Evolutionary conservation across 768 basidiomycete genomes (phyloP).

Genomic region (Mycena galopus): DNA sequence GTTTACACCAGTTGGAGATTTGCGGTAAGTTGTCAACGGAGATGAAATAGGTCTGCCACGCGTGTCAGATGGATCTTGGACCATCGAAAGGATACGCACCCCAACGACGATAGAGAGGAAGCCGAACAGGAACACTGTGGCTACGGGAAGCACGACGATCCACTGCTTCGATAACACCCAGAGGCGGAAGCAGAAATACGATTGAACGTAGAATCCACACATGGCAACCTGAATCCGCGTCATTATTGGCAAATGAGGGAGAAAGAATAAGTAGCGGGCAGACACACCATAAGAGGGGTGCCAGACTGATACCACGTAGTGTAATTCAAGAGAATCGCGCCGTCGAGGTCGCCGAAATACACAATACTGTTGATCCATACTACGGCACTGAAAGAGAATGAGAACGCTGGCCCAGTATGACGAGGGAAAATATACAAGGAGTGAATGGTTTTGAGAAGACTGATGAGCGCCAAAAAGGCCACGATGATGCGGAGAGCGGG

Average conservation of each 20-base stretch:
- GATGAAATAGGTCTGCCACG: neutral
- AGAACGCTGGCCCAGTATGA: neutral
- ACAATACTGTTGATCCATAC: constrained; percentile 48
- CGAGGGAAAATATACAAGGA: constrained; percentile 42
- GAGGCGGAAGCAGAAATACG: constrained; percentile 48
- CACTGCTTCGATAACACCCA: constrained; percentile 43
- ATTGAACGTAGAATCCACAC: constrained; percentile 49
- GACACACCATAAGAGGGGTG: constrained; percentile 45
- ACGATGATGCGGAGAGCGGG: constrained; percentile 39
- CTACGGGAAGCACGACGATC: constrained; percentile 12
- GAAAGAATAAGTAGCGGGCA: no score
- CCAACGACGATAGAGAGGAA: no score
- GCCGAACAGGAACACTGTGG: no score
- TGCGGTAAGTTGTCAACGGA: neutral
- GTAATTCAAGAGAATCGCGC: constrained; percentile 46
- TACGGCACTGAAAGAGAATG: constrained; percentile 39
- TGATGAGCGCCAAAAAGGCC: constrained; percentile 42
- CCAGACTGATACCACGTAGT: constrained; percentile 51
- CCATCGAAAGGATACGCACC: no score
- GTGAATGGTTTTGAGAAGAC: constrained; percentile 48
- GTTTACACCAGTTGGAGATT: constrained; percentile 47
- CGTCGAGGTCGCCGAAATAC: constrained; percentile 45
- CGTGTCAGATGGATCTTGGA: no score
- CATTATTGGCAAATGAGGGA: neutral
- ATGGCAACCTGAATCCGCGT: constrained; percentile 46